These are phyloP conservation scores for Populus hybrid DNA, from an alignment of 441 rosid genomes.

Conservation along the genomic window DNA sequence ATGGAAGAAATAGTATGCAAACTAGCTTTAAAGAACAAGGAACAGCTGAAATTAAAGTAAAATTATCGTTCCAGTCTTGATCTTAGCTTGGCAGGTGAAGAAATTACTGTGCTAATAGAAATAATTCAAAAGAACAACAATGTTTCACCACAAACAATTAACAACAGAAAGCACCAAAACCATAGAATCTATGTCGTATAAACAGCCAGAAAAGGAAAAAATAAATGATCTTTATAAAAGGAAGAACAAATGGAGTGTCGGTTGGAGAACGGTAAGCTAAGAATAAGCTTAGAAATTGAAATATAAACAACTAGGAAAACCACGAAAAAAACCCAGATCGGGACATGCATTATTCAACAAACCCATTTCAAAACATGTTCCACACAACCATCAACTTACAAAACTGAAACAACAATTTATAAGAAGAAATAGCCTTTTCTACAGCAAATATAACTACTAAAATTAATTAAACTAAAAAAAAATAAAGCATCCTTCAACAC, in stretches of 20 bases:
- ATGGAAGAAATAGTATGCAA: background rate
- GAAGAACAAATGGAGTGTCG: background rate
- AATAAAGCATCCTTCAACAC: background rate
- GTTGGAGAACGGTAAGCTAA: constrained; percentile 3
- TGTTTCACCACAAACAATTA: background rate
- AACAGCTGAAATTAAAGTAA: constrained; percentile 1
- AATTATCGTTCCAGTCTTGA: constrained; percentile 4
- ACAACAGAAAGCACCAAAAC: background rate
- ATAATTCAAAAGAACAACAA: background rate
- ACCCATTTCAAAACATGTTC: constrained; percentile 6
- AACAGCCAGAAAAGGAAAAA: background rate
- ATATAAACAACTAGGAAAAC: background rate
- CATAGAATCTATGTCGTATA: background rate
- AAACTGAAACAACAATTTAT: background rate
- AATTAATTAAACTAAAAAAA: background rate
- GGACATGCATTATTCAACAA: constrained; percentile 18
- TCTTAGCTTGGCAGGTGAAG: background rate
- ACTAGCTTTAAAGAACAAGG: background rate
- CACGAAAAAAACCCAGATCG: constrained; percentile 24
- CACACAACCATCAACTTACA: constrained; percentile 8
- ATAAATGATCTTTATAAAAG: background rate
- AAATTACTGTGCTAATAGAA: background rate
- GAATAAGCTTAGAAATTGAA: background rate
- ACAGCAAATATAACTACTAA: background rate
- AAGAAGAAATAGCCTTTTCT: background rate